These are phyloP conservation scores for Erodium trifolium DNA, from an alignment of 441 rosid species.

Conservation along the genomic window DNA sequence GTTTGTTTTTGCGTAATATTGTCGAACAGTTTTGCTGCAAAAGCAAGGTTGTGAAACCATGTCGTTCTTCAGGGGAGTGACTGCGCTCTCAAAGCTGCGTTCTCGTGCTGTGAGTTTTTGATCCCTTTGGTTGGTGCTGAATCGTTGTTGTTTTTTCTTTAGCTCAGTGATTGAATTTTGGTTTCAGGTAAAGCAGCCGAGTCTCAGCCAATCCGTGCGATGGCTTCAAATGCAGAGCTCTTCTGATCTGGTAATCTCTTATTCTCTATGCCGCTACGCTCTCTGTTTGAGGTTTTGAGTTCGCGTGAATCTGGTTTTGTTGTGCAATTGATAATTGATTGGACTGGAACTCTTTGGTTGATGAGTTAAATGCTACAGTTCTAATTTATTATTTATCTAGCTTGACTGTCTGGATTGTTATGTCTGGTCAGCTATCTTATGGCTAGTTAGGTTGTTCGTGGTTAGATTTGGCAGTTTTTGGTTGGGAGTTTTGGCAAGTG, in stretches of 20 bases:
- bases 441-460: background rate
- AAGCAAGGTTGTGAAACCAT: background rate
- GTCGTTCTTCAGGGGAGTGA: background rate
- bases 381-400: background rate
- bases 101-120: conserved; percentile 28
- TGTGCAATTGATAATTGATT: background rate
- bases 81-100: background rate
- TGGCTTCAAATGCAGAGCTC: conserved; percentile 77
- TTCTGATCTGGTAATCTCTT: conserved; percentile 49
- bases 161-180: conserved; percentile 14
- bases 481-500: background rate
- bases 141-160: background rate
- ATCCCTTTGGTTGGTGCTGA: background rate
- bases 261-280: background rate
- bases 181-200: conserved; percentile 50
- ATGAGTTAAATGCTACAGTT: conserved; percentile 1
- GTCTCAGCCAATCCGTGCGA: conserved; percentile 56
- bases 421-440: background rate
- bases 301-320: background rate
- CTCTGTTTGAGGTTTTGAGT: background rate
- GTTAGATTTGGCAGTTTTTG: background rate
- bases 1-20: too few relatives aligned
- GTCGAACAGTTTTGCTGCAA: background rate
- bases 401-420: too few relatives aligned
- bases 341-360: background rate